phyloP scores from a whole-genome alignment of 169 alveolate species.

The Plasmodium sp. region DNA sequence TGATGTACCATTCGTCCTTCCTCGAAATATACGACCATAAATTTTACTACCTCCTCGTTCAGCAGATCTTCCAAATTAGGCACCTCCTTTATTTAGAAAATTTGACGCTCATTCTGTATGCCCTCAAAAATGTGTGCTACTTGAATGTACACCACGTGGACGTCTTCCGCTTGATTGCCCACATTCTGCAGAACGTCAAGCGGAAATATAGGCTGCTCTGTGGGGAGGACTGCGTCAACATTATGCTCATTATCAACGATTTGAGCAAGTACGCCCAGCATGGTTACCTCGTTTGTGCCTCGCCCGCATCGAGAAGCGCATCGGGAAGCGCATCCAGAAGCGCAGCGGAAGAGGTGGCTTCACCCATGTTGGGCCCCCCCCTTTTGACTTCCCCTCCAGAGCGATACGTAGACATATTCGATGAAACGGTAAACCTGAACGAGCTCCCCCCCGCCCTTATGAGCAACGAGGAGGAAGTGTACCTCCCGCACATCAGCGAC shows the following conservation, averaged over 20 bases:
- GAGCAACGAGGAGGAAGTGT: conserved; percentile 43
- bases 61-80: conserved; percentile 45
- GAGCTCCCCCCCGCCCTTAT: not conserved
- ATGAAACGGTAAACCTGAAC: conserved; percentile 1
- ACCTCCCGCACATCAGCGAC: conserved; percentile 46
- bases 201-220: conserved; percentile 28
- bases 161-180: conserved; percentile 27
- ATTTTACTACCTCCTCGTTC: conserved; percentile 55
- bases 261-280: conserved; percentile 8
- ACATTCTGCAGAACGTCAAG: conserved; percentile 35
- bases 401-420: conserved; percentile 27
- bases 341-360: not conserved
- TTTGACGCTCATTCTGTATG: conserved; percentile 46
- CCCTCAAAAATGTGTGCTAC: conserved; percentile 50
- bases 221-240: conserved; percentile 68
- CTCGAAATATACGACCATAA: conserved; percentile 67
- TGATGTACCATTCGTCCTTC: conserved; percentile 66
- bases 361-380: not conserved
- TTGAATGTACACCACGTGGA: conserved; percentile 37
- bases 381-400: not conserved
- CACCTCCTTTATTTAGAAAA: conserved; percentile 47
- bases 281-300: conserved; percentile 6
- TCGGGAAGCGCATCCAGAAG: not conserved
- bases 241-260: conserved; percentile 52
- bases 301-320: not conserved